Percentiles rank a stretch among this genome's conserved stretches.
These are phyloP conservation scores for Penicillium aurantiogriseum DNA, from an alignment of 2,329 filamentous ascomycete genomes.

Conservation along the genomic window DNA sequence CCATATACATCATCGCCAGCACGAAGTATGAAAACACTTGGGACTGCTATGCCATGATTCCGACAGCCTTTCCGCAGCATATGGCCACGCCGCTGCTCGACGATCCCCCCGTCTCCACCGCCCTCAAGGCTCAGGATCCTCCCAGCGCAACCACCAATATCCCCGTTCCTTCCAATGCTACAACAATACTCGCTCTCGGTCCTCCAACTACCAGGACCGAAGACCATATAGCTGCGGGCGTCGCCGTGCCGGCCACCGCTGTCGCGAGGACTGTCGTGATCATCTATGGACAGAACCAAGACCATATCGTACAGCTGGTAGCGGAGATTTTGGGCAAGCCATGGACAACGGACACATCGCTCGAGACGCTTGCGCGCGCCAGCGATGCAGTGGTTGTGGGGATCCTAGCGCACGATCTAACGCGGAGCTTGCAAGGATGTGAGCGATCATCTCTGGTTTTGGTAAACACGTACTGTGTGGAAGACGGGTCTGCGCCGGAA, in stretches of 20 bases:
- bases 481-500: conserved; percentile 68
- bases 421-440: conserved; percentile 57
- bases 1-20: background rate
- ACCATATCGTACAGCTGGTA: conserved; percentile 70
- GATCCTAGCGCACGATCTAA: conserved; percentile 58
- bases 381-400: conserved; percentile 67
- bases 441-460: conserved; percentile 61
- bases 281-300: conserved; percentile 68
- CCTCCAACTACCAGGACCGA: background rate
- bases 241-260: background rate
- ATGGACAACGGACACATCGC: conserved; percentile 60
- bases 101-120: conserved; percentile 21
- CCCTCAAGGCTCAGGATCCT: conserved; percentile 19
- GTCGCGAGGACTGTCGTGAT: conserved; percentile 53
- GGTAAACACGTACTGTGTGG: conserved; percentile 75
- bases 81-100: conserved; percentile 35
- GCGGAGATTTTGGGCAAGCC: conserved; percentile 77
- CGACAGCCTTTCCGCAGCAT: conserved; percentile 32
- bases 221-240: background rate
- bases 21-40: conserved; percentile 30
- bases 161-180: conserved; percentile 10
- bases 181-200: conserved; percentile 6
- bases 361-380: conserved; percentile 53
- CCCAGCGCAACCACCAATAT: conserved; percentile 10
- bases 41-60: conserved; percentile 36